Percentiles rank a stretch among this genome's conserved stretches.
Evolutionary conservation across 331 rosid species (phyloP).

Genomic region (Malus hybrid): DNA sequence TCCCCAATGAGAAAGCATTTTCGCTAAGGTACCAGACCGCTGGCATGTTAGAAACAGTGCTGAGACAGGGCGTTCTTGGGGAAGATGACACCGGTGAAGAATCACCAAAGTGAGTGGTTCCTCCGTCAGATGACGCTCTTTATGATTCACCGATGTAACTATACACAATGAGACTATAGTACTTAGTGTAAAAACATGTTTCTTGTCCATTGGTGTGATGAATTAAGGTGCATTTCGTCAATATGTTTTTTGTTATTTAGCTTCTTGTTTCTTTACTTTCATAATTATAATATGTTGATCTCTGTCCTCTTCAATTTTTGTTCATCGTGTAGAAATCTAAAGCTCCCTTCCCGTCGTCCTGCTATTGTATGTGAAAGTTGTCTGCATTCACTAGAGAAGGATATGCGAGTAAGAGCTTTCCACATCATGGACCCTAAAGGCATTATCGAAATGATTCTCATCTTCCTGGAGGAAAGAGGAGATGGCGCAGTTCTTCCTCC

Average conservation of each 20-base stretch:
- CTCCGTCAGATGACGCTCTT: neutral
- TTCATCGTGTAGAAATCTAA: constrained; percentile 60
- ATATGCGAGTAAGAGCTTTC: constrained; percentile 81
- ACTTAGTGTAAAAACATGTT: neutral
- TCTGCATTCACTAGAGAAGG: constrained; percentile 56
- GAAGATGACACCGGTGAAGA: constrained; percentile 95
- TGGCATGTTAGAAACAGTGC: constrained; percentile 81
- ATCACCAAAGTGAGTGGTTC: constrained; percentile 67
- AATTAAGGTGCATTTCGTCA: neutral
- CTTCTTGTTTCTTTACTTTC: neutral
- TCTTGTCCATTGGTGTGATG: neutral
- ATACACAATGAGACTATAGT: neutral
- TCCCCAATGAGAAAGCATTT: constrained; percentile 81
- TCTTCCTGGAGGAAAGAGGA: constrained; percentile 82
- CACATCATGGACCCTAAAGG: constrained; percentile 92
- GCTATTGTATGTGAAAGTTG: constrained; percentile 90
- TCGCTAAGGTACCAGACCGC: constrained; percentile 91
- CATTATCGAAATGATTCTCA: constrained; percentile 63
- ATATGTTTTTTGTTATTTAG: neutral
- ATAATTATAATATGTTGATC: neutral
- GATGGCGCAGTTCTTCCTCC: constrained; percentile 42
- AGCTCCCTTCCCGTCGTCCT: constrained; percentile 85
- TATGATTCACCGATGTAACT: neutral
- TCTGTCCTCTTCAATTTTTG: neutral
- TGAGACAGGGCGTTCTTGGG: constrained; percentile 87